Conservation (phyloP, 1,284 basidiomycete species). For the Wolfiporia cocos region DNA sequence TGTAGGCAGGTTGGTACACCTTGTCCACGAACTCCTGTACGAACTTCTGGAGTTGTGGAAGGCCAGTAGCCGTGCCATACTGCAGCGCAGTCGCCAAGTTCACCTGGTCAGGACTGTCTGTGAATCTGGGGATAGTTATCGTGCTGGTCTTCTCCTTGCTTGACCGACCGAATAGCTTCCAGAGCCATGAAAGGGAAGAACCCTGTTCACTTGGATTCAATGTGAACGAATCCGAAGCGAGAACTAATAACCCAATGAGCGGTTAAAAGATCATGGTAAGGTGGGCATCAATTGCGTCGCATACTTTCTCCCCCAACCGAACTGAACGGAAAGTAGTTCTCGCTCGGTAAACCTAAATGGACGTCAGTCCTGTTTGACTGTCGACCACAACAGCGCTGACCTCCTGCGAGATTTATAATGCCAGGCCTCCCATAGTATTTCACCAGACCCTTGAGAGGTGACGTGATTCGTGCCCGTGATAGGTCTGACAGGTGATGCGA, state of each 20-base stretch:
- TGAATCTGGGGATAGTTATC: slow-evolving; percentile 60
- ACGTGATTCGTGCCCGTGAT: slow-evolving; percentile 43
- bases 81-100: slow-evolving; percentile 69
- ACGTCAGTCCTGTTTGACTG: background rate
- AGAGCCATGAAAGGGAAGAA: slow-evolving; percentile 53
- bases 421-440: slow-evolving; percentile 49
- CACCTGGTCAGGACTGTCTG: slow-evolving; percentile 40
- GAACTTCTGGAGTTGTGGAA: slow-evolving; percentile 45
- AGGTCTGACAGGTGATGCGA: slow-evolving; percentile 54
- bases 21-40: slow-evolving; percentile 53
- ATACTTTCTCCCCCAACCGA: slow-evolving; percentile 41
- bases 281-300: slow-evolving; percentile 3
- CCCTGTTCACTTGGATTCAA: slow-evolving; percentile 21
- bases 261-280: background rate
- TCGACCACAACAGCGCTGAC: slow-evolving; percentile 26
- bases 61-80: slow-evolving; percentile 60
- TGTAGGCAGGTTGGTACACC: slow-evolving; percentile 66
- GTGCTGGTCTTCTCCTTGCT: slow-evolving; percentile 40
- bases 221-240: slow-evolving; percentile 32
- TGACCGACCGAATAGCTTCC: slow-evolving; percentile 49
- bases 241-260: too few species aligned
- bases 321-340: slow-evolving; percentile 60
- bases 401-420: slow-evolving; percentile 53
- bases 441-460: slow-evolving; percentile 60
- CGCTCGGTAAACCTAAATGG: slow-evolving; percentile 48